These are phyloP conservation scores for Lecanoromycetidae sp. DNA, from an alignment of 2,329 filamentous ascomycete genomes.

Conservation along the genomic window DNA sequence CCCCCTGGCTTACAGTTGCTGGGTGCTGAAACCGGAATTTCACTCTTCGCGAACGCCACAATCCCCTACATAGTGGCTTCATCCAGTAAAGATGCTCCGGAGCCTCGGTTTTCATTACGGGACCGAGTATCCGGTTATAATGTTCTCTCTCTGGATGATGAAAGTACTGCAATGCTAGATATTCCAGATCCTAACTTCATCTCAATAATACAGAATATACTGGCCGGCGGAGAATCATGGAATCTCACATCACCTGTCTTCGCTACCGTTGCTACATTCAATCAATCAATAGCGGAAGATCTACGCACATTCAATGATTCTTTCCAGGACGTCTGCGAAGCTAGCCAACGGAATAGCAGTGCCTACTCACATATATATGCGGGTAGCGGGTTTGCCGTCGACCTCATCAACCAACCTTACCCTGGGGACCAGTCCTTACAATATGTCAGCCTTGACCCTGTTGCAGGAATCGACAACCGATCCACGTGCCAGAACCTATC, in stretches of 20 bases:
- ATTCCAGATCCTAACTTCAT: constrained; percentile 6
- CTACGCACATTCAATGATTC: not conserved
- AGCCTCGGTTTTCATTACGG: not conserved
- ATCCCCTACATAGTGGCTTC: not conserved
- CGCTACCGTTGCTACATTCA: constrained; percentile 8
- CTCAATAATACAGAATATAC: not conserved
- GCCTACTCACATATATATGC: constrained; percentile 1
- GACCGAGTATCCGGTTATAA: constrained; percentile 1
- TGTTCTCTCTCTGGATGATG: not conserved
- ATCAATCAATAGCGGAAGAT: constrained; percentile 5
- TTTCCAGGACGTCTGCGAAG: constrained; percentile 1
- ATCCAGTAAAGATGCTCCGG: not conserved
- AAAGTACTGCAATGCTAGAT: constrained; percentile 9
- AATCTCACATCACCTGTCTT: constrained; percentile 2
- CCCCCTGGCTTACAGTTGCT: constrained; percentile 5
- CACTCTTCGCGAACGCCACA: constrained; percentile 9
- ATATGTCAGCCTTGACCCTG: constrained; percentile 7
- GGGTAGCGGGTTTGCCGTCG: constrained; percentile 4
- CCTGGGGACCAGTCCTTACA: constrained; percentile 11
- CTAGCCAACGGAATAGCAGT: not conserved
- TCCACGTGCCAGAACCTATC: constrained; percentile 1
- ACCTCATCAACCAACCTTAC: constrained; percentile 4
- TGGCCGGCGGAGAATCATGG: constrained; percentile 5
- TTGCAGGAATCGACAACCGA: not conserved
- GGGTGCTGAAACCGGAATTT: constrained; percentile 4